Conservation (phyloP, 305 asterid species). For the Fraxinus paxiana region DNA sequence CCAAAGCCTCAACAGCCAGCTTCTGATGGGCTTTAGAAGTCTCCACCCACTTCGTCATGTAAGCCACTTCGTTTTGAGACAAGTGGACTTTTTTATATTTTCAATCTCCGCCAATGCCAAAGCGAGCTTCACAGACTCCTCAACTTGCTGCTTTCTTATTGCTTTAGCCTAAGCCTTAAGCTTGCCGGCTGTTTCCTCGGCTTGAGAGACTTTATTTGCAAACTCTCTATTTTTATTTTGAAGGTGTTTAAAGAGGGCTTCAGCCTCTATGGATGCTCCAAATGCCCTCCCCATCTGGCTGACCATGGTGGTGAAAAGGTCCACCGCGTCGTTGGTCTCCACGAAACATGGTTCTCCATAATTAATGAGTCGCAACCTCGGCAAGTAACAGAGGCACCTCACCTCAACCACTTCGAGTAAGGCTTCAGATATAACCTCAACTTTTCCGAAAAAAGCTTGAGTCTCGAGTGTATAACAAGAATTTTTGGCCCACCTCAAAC, state of each 20-base stretch:
- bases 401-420: too few relatives aligned
- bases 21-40: not conserved
- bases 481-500: too few relatives aligned
- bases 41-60: not conserved
- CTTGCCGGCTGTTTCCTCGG: not conserved
- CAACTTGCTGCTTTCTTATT: not conserved
- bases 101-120: not conserved
- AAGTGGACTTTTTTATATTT: not conserved
- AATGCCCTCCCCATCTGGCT: not conserved
- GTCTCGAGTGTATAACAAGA: too few relatives aligned
- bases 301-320: not conserved
- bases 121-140: not conserved
- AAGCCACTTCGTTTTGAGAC: not conserved
- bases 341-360: too few relatives aligned
- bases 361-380: too few relatives aligned
- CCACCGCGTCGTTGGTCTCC: not conserved
- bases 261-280: not conserved
- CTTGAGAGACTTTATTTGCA: not conserved
- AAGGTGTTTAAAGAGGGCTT: not conserved
- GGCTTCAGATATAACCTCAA: too few relatives aligned
- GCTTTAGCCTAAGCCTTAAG: not conserved
- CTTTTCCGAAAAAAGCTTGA: too few relatives aligned
- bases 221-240: too few relatives aligned
- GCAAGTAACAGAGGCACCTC: too few relatives aligned
- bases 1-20: not conserved